Percentiles rank a stretch among this genome's conserved stretches.
These are phyloP conservation scores for Venturiaceae sp. DNA, from an alignment of 2,329 filamentous ascomycete genomes.

Conservation along the genomic window DNA sequence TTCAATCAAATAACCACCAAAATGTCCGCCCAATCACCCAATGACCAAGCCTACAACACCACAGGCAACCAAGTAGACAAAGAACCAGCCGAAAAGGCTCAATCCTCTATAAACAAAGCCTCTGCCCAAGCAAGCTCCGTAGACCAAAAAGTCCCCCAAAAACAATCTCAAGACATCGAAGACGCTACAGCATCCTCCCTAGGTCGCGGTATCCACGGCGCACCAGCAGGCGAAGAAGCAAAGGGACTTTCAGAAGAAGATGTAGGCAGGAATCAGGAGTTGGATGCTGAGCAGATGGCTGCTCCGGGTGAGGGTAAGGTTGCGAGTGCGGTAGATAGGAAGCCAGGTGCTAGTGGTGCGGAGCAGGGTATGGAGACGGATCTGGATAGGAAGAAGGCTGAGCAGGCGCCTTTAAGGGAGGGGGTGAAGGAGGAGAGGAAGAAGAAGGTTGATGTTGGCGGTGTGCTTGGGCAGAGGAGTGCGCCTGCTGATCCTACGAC, in stretches of 20 bases:
- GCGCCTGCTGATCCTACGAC: constrained; percentile 28
- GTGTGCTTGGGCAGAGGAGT: constrained; percentile 34
- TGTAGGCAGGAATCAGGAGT: constrained; percentile 33
- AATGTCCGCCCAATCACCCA: constrained; percentile 26
- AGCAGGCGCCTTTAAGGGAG: constrained; percentile 33
- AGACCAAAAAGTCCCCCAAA: constrained; percentile 27
- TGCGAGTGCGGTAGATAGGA: constrained; percentile 27
- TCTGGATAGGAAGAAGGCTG: constrained; percentile 40
- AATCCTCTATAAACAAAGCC: constrained; percentile 21
- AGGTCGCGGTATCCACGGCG: constrained; percentile 33
- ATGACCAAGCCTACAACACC: constrained; percentile 34
- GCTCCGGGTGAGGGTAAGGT: constrained; percentile 36
- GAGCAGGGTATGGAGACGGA: constrained; percentile 32
- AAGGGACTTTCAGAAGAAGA: constrained; percentile 28
- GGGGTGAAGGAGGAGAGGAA: constrained; percentile 28
- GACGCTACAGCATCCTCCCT: constrained; percentile 27
- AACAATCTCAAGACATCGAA: constrained; percentile 23
- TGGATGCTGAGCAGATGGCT: constrained; percentile 38
- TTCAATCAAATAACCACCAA: neutral
- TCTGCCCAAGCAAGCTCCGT: constrained; percentile 10
- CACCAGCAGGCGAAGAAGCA: constrained; percentile 32
- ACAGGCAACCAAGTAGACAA: constrained; percentile 35
- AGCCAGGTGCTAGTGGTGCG: constrained; percentile 24
- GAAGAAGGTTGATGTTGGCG: constrained; percentile 27
- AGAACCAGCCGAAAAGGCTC: constrained; percentile 26